Evolutionary conservation across 2,329 filamentous ascomycete species (phyloP).

Genomic region (Sporothrix sp.): DNA sequence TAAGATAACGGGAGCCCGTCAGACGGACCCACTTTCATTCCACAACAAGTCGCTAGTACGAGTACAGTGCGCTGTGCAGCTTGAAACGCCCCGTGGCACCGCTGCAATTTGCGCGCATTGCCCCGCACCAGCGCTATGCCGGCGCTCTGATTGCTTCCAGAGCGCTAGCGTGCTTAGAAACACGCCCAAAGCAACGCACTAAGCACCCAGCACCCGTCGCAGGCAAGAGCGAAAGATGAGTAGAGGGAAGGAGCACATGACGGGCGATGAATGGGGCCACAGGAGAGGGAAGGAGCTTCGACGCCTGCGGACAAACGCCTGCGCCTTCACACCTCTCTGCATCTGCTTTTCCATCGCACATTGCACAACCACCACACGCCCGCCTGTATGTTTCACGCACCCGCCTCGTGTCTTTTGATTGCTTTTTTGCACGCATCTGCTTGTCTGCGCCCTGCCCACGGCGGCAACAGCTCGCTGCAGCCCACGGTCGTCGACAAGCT

Average conservation of each 20-base stretch:
- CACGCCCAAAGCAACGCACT: no score
- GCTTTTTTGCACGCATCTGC: neutral
- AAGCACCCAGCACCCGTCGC: no score
- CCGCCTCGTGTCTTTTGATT: neutral
- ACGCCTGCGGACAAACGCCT: slow-evolving; percentile 1
- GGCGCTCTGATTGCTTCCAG: no score
- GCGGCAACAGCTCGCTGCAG: neutral
- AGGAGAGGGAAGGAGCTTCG: neutral
- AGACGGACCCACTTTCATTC: no score
- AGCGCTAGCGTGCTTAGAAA: no score
- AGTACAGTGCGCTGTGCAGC: no score
- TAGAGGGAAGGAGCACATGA: neutral
- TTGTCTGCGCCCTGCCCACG: neutral
- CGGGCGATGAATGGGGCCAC: neutral
- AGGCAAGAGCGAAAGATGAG: no score
- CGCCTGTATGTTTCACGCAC: slow-evolving; percentile 1
- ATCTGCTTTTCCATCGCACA: slow-evolving; percentile 1
- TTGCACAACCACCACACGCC: neutral
- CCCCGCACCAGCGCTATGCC: no score
- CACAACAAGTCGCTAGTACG: no score
- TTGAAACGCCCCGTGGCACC: no score
- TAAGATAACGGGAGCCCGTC: neutral
- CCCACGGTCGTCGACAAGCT: neutral
- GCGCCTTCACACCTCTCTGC: neutral
- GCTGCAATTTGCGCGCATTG: no score